Evolutionary conservation across 1,284 basidiomycete genomes (phyloP).

Genomic region (Ceratobasidium sp.): DNA sequence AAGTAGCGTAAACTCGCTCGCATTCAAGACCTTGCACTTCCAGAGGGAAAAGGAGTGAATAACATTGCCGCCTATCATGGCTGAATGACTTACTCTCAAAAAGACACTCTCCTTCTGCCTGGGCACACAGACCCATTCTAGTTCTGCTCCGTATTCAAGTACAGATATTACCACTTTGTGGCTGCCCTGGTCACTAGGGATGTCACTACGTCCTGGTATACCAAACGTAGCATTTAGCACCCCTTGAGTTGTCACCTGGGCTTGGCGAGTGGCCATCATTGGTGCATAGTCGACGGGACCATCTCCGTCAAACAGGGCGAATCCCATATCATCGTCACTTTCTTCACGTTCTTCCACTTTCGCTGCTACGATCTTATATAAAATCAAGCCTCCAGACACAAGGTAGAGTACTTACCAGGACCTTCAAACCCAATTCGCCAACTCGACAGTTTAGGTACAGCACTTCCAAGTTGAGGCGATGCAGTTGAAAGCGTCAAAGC

Average conservation of each 20-base stretch:
- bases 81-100: constrained; percentile 44
- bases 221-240: constrained; percentile 45
- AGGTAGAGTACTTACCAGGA: too few species aligned
- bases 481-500: constrained; percentile 51
- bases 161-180: constrained; percentile 70
- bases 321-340: constrained; percentile 13
- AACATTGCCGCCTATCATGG: background rate
- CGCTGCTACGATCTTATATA: too few species aligned
- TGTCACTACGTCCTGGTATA: constrained; percentile 46
- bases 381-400: too few species aligned
- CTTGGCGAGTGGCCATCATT: background rate
- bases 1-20: constrained; percentile 51
- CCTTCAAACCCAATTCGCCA: constrained; percentile 43
- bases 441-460: constrained; percentile 49
- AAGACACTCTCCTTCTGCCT: constrained; percentile 48
- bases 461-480: constrained; percentile 50
- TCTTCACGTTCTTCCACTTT: background rate
- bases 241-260: constrained; percentile 12
- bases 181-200: constrained; percentile 51
- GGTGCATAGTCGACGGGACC: background rate
- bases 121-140: constrained; percentile 49
- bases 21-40: constrained; percentile 50
- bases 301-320: background rate
- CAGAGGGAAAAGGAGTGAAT: background rate
- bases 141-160: constrained; percentile 59